Evolutionary conservation across 805 yeast genomes (phyloP), one percentile per base, ranked within the genome.

Genomic region (Jamesozyma lodderae): DNA sequence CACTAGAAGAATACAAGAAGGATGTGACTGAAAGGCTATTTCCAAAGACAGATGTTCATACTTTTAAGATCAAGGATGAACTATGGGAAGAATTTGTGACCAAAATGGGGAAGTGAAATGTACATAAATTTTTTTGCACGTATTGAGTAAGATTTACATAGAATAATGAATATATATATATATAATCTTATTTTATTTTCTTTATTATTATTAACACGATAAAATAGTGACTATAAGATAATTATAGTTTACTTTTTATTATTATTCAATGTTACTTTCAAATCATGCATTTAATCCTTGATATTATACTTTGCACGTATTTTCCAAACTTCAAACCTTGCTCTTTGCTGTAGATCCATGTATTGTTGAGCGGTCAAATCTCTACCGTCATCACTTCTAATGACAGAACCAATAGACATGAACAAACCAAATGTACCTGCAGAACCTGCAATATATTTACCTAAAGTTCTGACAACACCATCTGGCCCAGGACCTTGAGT

Each of bases 401-500:
- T 84, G 15, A 84, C 87, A 9, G 95, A 84, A 27, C 98, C 97
- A 48, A 90, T 82, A 31, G 94, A 82, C 97, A 90, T 88, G 63
- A 90, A 86, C 51, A 90, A 72, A 29, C 96, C 96, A 63, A 92
- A 90, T 9, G 96, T 90, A 35, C 94, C 96, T 2, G 95, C 96
- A 4, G 96, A 85, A 39, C 96, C 96, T 53, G 82, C 80, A 64
- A 92, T 88, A 64, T 88, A 92, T 66, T 90, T 95, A 40, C 98
- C 97, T 56, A 92, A 68, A 1, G 96, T 90, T 67, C 95, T 80
- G 79, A 92, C 83, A 41, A 85, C 85, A 40, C 99, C 99, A 56
- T 85, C 83, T 35, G 99, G 98, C 11, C 95, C 96, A n/a, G 98
- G 92, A 15, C 99, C 99, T 49, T 82, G 79, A 40, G 87, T 88